A percentile compares a stretch with the other conserved stretches of the same genome.
Evolutionary conservation across 2,329 filamentous ascomycete genomes (phyloP).

Genomic region (Didymosphaeria variabile): DNA sequence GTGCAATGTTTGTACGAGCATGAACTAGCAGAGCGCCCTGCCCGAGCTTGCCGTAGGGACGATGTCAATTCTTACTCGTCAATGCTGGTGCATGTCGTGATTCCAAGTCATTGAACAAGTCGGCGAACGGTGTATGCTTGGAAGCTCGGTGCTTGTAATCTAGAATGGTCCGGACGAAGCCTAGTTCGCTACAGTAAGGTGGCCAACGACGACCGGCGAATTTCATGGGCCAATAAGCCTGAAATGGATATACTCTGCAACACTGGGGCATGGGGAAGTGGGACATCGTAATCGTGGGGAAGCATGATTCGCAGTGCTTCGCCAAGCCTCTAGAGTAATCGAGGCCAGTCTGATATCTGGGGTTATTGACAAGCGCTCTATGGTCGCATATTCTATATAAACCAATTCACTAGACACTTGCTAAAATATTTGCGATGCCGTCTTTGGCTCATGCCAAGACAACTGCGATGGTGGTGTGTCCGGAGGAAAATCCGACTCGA

Average conservation of each 20-base stretch:
- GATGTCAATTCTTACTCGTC: too few species aligned
- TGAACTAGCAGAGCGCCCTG: too few species aligned
- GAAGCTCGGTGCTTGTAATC: neutral
- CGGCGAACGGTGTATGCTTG: neutral
- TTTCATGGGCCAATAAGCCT: neutral
- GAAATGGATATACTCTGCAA: neutral
- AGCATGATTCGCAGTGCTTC: neutral
- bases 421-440: neutral
- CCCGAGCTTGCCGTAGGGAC: too few species aligned
- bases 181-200: neutral
- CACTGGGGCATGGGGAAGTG: neutral
- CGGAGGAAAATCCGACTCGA: neutral
- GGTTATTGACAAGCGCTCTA: neutral
- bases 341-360: neutral
- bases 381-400: neutral
- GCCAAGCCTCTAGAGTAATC: constrained; percentile 11
- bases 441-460: neutral
- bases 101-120: neutral
- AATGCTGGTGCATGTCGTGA: neutral
- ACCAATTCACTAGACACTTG: neutral
- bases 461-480: neutral
- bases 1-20: too few species aligned
- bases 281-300: neutral
- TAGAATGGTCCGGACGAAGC: neutral
- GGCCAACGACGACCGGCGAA: neutral